These are phyloP conservation scores for Colletotrichum sp. DNA, from an alignment of 2,329 filamentous ascomycete genomes.

Conservation along the genomic window DNA sequence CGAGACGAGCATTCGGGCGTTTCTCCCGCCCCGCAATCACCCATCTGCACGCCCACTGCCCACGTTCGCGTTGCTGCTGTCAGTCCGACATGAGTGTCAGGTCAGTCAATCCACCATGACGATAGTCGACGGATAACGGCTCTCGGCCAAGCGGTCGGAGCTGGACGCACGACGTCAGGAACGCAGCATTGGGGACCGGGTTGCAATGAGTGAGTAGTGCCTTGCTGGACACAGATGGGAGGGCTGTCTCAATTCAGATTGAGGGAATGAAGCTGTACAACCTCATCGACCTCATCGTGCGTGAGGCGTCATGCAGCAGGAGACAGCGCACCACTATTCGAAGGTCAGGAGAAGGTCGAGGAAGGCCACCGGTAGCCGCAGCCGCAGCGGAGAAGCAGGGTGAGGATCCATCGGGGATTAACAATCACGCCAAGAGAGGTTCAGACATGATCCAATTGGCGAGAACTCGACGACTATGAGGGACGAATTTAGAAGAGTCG, in stretches of 20 bases:
- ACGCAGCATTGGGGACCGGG: neutral
- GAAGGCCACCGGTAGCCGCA: neutral
- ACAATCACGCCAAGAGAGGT: neutral
- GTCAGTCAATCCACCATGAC: conserved; percentile 1
- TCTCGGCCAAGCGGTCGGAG: conserved; percentile 6
- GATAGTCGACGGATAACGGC: conserved; percentile 1
- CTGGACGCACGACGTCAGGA: conserved; percentile 9
- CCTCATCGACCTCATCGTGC: conserved; percentile 21
- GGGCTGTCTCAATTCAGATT: neutral
- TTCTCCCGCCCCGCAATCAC: neutral
- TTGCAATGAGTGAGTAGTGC: conserved; percentile 3
- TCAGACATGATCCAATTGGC: neutral
- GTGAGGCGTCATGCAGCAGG: conserved; percentile 4
- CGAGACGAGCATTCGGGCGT: neutral
- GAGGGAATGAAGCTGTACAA: conserved; percentile 12
- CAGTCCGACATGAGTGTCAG: neutral
- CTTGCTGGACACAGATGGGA: neutral
- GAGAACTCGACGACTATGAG: neutral
- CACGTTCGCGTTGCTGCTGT: neutral
- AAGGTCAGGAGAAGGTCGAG: neutral
- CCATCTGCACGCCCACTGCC: neutral
- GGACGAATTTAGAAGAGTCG: neutral
- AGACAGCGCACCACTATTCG: neutral
- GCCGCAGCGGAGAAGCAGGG: neutral
- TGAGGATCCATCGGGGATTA: neutral